These are phyloP conservation scores for Stemphylium beticola DNA, from an alignment of 2,329 filamentous ascomycete genomes.

Conservation along the genomic window DNA sequence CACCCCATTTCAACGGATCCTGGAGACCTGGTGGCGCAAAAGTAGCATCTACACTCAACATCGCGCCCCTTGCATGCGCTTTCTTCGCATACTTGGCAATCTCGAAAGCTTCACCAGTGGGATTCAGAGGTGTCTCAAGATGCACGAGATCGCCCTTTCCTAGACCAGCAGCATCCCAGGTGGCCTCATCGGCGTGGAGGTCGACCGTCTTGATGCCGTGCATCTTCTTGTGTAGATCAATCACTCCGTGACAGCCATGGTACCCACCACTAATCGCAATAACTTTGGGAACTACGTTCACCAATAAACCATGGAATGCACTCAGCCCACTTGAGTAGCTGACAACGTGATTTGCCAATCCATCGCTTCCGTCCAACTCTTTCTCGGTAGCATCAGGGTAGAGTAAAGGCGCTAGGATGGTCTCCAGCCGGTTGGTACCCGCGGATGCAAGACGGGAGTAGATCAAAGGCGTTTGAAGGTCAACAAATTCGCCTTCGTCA, in stretches of 20 bases:
- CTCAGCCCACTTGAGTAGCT: constrained; percentile 86
- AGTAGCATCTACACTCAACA: constrained; percentile 84
- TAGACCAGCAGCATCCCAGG: constrained; percentile 70
- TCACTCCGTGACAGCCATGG: constrained; percentile 90
- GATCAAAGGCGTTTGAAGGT: constrained; percentile 53
- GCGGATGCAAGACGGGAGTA: constrained; percentile 83
- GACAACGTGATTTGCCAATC: constrained; percentile 60
- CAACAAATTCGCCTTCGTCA: constrained; percentile 51
- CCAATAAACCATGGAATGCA: constrained; percentile 85
- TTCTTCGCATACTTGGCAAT: constrained; percentile 73
- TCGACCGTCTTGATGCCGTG: constrained; percentile 75
- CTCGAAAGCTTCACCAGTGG: constrained; percentile 79
- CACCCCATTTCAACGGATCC: constrained; percentile 81
- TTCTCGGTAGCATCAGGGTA: constrained; percentile 53
- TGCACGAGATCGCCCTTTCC: constrained; percentile 83
- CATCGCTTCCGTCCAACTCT: constrained; percentile 16
- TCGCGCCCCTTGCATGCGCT: constrained; percentile 75
- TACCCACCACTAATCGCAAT: constrained; percentile 87
- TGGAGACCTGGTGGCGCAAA: constrained; percentile 90
- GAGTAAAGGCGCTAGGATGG: constrained; percentile 76
- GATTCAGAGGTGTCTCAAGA: constrained; percentile 93
- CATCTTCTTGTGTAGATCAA: constrained; percentile 74
- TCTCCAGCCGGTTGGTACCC: constrained; percentile 84
- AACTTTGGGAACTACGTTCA: constrained; percentile 81
- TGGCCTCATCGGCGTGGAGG: constrained; percentile 59